These are phyloP conservation scores for Sporormia fimetaria DNA, from an alignment of 495 filamentous ascomycete species.

Conservation along the genomic window DNA sequence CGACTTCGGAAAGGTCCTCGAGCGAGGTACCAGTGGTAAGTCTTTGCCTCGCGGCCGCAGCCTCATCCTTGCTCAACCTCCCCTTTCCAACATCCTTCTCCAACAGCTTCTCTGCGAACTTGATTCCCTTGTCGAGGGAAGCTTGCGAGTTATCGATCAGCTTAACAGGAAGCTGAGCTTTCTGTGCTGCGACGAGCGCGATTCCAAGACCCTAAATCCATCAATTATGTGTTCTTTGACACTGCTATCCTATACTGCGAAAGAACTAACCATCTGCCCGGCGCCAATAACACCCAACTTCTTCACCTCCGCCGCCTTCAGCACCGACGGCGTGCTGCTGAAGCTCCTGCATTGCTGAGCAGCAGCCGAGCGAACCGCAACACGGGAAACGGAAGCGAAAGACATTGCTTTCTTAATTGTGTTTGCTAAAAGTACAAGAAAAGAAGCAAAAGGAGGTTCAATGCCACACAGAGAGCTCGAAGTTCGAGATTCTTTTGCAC, in stretches of 20 bases:
- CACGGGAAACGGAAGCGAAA: slow-evolving; percentile 15
- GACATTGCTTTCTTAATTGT: slow-evolving; percentile 8
- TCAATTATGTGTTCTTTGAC: slow-evolving; percentile 30
- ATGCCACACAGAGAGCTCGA: slow-evolving; percentile 2
- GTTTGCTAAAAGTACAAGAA: not conserved
- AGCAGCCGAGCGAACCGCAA: slow-evolving; percentile 12
- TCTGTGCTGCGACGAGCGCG: slow-evolving; percentile 83
- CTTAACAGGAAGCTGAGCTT: slow-evolving; percentile 71
- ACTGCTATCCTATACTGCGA: not conserved
- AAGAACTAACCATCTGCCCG: slow-evolving; percentile 60
- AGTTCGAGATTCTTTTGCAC: slow-evolving; percentile 3
- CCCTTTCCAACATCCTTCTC: slow-evolving; percentile 83
- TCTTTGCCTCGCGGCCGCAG: slow-evolving; percentile 55
- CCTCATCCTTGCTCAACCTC: slow-evolving; percentile 65
- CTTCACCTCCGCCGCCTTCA: slow-evolving; percentile 62
- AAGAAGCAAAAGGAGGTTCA: not conserved
- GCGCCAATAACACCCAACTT: slow-evolving; percentile 86
- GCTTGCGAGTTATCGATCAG: slow-evolving; percentile 76
- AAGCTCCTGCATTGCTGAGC: slow-evolving; percentile 37
- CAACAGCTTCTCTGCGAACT: slow-evolving; percentile 87
- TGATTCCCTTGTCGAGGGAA: slow-evolving; percentile 82
- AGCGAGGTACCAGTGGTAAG: slow-evolving; percentile 61
- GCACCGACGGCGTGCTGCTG: slow-evolving; percentile 39
- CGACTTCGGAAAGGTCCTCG: slow-evolving; percentile 68
- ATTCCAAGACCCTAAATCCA: slow-evolving; percentile 75